Evolutionary conservation across 768 basidiomycete species (phyloP), one percentile per base, ranked within the genome.

Genomic region (Dentipellis fragilis): DNA sequence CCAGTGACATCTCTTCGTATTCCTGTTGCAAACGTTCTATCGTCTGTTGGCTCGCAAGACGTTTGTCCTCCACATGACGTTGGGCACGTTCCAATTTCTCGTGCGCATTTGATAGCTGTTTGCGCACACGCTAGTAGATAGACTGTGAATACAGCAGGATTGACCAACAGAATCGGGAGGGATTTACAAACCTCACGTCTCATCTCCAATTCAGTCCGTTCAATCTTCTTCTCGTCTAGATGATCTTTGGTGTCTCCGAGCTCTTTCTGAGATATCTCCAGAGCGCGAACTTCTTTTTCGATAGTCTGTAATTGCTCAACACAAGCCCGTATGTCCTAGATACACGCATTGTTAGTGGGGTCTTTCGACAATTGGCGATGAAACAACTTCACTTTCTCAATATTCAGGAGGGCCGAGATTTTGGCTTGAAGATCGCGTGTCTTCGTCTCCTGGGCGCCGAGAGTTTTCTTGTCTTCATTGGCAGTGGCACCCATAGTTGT

Each of bases 41-140:
- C 7, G 83, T 85, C 57, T 80, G 76, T 58, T 85, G 83, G 62
- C 81, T 85, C n/a, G 83, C 78, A 11, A 75, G 63, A 54, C 85
- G 83, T 67, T 87, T 88, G 55, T 93, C 91, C 67, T 89, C 87
- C 6, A 85, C 84, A 59, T 88, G 85, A 58, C 79, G 77, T 64
- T 89, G 84, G 0, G 87, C 85, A 23, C 89, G 80, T 55, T 86
- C 82, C 9, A 93, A 77, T 68, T 91, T 93, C 61, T 90, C 87
- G 47, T 81, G 77, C 4, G 93, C 93, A 66, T 93, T 92, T 8
- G 74, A 70, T 10, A 90, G 73, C 66, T 94, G 92, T 57, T 85
- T 84, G 59, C 80, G 73, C n/a, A 89, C 81, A 51, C 91, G 88
- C 89, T 95, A 59, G 6, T 6, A 19, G 2, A 19, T 19, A 45